phyloP scores from a whole-genome alignment of 129 eudicot genomes.

The Flaveria robusta region DNA sequence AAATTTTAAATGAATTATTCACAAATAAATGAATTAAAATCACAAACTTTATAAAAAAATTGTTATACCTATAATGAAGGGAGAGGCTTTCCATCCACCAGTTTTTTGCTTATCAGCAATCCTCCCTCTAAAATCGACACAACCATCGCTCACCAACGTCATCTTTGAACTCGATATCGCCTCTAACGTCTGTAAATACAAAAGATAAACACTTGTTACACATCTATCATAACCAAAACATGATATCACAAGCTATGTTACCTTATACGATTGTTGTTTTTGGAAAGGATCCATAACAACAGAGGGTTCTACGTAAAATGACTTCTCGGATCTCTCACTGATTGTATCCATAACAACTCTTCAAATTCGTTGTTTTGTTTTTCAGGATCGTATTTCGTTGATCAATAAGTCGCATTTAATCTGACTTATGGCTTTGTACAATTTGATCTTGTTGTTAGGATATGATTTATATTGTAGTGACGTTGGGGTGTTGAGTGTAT shows the following conservation, averaged over 20 bases:
- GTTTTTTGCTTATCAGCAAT: conserved; percentile 61
- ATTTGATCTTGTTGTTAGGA: conserved; percentile 10
- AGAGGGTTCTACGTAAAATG: conserved; percentile 41
- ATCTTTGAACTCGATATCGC: not conserved
- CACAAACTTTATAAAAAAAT: not conserved
- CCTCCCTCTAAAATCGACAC: conserved; percentile 57
- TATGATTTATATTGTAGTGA: conserved; percentile 24
- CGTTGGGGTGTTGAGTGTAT: conserved; percentile 16
- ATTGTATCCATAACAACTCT: conserved; percentile 28
- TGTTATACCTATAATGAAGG: conserved; percentile 61
- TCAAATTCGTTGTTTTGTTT: not conserved
- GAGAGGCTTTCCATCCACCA: conserved; percentile 82
- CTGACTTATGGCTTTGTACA: conserved; percentile 1
- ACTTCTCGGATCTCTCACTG: conserved; percentile 38
- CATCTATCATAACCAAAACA: not conserved
- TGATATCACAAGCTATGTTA: conserved; percentile 6
- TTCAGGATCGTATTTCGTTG: not conserved
- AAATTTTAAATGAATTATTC: not conserved
- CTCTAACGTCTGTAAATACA: conserved; percentile 35
- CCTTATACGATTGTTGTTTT: conserved; percentile 37
- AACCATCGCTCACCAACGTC: conserved; percentile 62
- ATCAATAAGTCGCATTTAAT: conserved; percentile 15
- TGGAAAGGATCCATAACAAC: conserved; percentile 33
- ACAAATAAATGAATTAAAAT: not conserved
- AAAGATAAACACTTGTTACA: not conserved